Conservation (phyloP, 2,329 filamentous ascomycete species). For the Phyllosticta citribraziliensis region DNA sequence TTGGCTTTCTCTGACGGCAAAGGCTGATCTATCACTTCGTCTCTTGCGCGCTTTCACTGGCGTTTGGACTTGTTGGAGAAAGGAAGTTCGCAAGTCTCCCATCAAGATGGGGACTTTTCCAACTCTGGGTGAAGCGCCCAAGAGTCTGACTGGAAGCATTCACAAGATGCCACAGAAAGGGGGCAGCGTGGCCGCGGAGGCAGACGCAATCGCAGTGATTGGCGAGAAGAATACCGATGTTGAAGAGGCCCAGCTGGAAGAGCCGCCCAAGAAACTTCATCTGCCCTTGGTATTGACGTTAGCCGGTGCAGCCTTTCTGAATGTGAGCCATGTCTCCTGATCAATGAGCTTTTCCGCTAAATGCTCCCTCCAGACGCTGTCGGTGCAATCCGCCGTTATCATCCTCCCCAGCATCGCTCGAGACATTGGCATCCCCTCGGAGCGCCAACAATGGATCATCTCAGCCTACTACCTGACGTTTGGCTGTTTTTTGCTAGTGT, state of each 20-base stretch:
- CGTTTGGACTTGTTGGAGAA: not conserved
- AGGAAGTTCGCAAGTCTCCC: not conserved
- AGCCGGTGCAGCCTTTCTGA: not conserved
- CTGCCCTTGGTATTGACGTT: not conserved
- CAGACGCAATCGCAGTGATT: not conserved
- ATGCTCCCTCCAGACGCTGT: slow-evolving; percentile 36
- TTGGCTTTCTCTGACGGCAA: not conserved
- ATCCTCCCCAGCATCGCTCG: slow-evolving; percentile 52
- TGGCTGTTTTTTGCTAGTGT: slow-evolving; percentile 52
- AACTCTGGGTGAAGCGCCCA: not conserved
- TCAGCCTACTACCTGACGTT: slow-evolving; percentile 58
- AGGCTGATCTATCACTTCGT: not conserved
- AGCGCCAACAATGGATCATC: slow-evolving; percentile 55
- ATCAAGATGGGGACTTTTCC: not conserved
- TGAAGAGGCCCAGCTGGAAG: not conserved
- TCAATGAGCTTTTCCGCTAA: not conserved
- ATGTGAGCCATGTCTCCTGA: not conserved
- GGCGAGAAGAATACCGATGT: not conserved
- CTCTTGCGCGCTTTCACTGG: not conserved
- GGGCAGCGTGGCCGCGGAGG: not conserved
- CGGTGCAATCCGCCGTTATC: slow-evolving; percentile 51
- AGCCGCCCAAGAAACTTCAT: not conserved
- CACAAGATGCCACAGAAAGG: not conserved
- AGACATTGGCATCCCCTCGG: slow-evolving; percentile 47
- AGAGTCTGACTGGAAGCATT: not conserved